These are phyloP conservation scores for Ramaria sp. DNA, from an alignment of 768 basidiomycete genomes.

Conservation along the genomic window DNA sequence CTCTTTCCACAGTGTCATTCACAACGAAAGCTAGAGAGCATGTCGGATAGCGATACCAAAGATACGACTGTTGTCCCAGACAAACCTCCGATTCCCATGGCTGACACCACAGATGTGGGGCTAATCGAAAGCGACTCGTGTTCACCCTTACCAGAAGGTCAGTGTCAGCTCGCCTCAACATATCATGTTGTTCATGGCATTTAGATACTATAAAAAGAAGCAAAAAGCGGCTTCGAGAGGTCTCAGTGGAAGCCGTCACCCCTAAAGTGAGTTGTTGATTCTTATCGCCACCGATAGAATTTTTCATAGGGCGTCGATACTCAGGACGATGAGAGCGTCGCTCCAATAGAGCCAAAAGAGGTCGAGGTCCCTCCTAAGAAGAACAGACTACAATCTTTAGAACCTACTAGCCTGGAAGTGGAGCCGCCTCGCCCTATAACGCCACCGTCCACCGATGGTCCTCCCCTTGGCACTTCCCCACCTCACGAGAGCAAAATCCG, in stretches of 20 bases:
- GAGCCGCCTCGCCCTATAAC: constrained; percentile 20
- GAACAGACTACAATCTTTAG: constrained; percentile 5
- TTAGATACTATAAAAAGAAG: not conserved
- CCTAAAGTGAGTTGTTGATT: not conserved
- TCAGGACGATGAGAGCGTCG: constrained; percentile 1
- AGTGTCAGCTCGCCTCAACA: not conserved
- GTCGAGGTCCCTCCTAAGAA: constrained; percentile 6
- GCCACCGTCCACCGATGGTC: constrained; percentile 14
- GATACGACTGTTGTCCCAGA: not conserved
- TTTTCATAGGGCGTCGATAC: not conserved
- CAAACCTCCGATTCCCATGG: not conserved
- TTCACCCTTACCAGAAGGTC: constrained; percentile 7
- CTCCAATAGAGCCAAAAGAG: not conserved
- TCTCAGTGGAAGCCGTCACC: not conserved
- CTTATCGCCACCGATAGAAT: not conserved
- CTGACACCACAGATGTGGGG: not conserved
- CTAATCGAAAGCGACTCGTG: constrained; percentile 1
- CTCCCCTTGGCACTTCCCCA: constrained; percentile 42
- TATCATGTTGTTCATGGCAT: not conserved
- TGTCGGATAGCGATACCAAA: constrained; percentile 1
- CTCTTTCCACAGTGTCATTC: not conserved
- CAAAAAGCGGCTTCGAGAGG: constrained; percentile 8
- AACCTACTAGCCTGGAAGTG: constrained; percentile 15
- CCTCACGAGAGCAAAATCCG: constrained; percentile 69
- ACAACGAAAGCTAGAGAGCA: not conserved